A percentile compares a stretch with the other conserved stretches of the same genome.
phyloP scores from a whole-genome alignment of 495 filamentous ascomycete genomes.

The Penicillium cinerascens region DNA sequence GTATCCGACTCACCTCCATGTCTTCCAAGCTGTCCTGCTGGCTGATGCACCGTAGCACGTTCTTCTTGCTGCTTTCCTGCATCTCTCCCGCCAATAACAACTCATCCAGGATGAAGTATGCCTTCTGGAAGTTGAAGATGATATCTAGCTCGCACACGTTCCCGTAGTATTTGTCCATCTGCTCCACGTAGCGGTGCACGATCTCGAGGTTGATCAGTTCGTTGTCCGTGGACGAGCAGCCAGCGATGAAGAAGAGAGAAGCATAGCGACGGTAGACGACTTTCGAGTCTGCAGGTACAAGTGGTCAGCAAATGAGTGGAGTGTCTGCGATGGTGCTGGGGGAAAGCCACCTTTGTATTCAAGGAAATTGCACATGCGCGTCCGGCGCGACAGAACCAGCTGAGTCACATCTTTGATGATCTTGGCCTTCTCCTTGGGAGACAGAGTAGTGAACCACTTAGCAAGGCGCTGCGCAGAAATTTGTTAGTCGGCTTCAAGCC shows the following conservation, averaged over 20 bases:
- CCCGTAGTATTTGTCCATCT: slow-evolving; percentile 99
- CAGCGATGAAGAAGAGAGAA: slow-evolving; percentile 98
- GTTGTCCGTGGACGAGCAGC: slow-evolving; percentile 91
- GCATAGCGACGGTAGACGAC: slow-evolving; percentile 98
- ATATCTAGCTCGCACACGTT: slow-evolving; percentile 99
- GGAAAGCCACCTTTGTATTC: slow-evolving; percentile 84
- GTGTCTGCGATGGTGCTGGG: slow-evolving; percentile 6
- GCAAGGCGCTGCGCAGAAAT: slow-evolving; percentile 71
- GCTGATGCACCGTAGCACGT: slow-evolving; percentile 88
- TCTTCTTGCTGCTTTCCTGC: slow-evolving; percentile 99
- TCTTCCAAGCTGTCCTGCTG: slow-evolving; percentile 94
- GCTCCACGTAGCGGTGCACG: slow-evolving; percentile 97
- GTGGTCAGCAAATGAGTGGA: slow-evolving; percentile 10
- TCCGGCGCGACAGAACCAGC: slow-evolving; percentile 89
- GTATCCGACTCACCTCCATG: slow-evolving; percentile 77
- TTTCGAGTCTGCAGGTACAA: slow-evolving; percentile 69
- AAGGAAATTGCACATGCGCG: slow-evolving; percentile 99
- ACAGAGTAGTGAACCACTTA: slow-evolving; percentile 99
- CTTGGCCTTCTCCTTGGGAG: slow-evolving; percentile 98
- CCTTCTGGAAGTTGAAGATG: slow-evolving; percentile 99
- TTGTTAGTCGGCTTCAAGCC: slow-evolving; percentile 28
- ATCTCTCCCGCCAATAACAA: slow-evolving; percentile 92
- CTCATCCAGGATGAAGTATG: slow-evolving; percentile 98
- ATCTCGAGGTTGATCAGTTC: slow-evolving; percentile 97
- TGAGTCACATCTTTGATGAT: slow-evolving; percentile 99